Conservation (phyloP, 1,284 basidiomycete species). For the Amylostereum areolatum region DNA sequence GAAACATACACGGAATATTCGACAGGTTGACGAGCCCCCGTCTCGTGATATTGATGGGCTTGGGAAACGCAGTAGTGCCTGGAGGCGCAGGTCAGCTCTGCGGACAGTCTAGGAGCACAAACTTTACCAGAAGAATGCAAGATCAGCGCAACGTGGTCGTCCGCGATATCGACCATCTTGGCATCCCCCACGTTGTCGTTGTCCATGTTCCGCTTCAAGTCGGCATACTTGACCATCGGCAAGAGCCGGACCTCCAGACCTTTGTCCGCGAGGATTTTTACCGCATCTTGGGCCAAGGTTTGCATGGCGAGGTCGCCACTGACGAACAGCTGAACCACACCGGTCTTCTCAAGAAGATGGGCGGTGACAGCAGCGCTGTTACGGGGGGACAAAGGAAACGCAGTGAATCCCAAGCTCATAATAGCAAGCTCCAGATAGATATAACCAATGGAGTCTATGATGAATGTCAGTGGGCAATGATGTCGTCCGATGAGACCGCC, state of each 20-base stretch:
- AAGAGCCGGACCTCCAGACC: not conserved
- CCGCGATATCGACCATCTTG: not conserved
- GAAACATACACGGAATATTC: too few species aligned
- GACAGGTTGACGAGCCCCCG: too few species aligned
- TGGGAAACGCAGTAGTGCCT: too few species aligned
- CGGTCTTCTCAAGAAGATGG: not conserved
- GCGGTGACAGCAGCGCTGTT: not conserved
- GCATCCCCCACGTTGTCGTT: not conserved
- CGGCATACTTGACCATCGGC: not conserved
- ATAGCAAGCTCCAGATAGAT: not conserved
- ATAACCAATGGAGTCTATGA: not conserved
- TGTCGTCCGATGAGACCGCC: slow-evolving; percentile 1
- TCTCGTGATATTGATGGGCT: too few species aligned
- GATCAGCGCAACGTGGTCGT: not conserved
- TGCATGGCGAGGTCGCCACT: not conserved
- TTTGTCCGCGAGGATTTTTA: not conserved
- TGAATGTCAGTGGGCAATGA: not conserved
- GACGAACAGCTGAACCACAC: not conserved
- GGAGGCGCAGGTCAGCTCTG: too few species aligned
- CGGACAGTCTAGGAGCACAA: too few species aligned
- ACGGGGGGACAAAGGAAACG: not conserved
- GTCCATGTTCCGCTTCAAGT: not conserved
- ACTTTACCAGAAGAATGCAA: not conserved
- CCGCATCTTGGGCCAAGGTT: not conserved
- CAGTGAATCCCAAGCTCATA: not conserved